A percentile compares a stretch with the other conserved stretches of the same genome.
Conservation (phyloP, 495 filamentous ascomycete genomes). For the Penicillium pancosmium region DNA sequence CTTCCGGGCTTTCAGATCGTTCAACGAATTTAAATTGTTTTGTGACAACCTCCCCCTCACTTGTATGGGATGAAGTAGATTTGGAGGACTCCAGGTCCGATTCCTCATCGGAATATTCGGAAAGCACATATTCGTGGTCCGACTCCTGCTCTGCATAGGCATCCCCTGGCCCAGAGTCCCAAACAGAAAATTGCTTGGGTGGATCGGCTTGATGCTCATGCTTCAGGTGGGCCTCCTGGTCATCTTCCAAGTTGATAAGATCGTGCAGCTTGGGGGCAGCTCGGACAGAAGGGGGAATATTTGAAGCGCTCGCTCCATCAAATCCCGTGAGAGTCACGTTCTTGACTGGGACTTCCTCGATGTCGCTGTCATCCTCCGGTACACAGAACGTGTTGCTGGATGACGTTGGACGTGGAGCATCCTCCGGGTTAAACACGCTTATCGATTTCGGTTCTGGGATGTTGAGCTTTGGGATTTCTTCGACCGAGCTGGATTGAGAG, state of each 20-base stretch:
- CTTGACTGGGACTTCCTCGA: conserved; percentile 16
- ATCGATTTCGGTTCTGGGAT: not conserved
- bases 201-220: not conserved
- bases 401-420: not conserved
- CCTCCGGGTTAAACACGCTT: not conserved
- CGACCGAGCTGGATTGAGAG: not conserved
- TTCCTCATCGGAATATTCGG: conserved; percentile 8
- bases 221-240: not conserved
- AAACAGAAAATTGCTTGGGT: not conserved
- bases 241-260: not conserved
- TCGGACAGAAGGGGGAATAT: not conserved
- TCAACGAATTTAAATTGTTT: not conserved
- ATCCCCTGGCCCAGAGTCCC: not conserved
- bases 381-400: conserved; percentile 48
- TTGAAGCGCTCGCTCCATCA: not conserved
- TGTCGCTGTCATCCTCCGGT: conserved; percentile 47
- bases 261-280: not conserved
- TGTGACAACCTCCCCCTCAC: not conserved
- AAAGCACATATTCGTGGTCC: not conserved
- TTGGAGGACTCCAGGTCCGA: conserved; percentile 11
- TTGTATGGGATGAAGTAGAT: conserved; percentile 2
- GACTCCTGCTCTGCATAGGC: not conserved
- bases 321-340: not conserved
- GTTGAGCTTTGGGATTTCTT: not conserved
- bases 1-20: not conserved